phyloP scores from a whole-genome alignment of 805 yeast species.

The Ogataea wickerhamii region DNA sequence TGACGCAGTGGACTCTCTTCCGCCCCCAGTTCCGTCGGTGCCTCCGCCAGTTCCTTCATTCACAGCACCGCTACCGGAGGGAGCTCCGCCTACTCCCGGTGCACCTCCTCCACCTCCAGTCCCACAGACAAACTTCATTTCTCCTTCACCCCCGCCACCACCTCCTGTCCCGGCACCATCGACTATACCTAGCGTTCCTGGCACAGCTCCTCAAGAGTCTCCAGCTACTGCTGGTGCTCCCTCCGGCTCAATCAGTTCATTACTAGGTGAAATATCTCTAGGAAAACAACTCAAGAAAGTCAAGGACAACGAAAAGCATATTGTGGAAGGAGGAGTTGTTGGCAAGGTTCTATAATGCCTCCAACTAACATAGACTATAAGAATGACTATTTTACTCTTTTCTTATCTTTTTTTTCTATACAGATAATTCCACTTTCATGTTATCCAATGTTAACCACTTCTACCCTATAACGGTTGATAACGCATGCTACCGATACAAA shows the following conservation, averaged over 20 bases:
- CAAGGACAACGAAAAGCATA: slow-evolving; percentile 42
- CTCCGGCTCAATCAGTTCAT: slow-evolving; percentile 30
- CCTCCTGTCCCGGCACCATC: slow-evolving; percentile 35
- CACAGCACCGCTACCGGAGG: slow-evolving; percentile 5
- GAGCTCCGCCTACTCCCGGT: slow-evolving; percentile 26
- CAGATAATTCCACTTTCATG: background rate
- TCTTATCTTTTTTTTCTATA: slow-evolving; percentile 2
- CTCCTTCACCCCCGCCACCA: slow-evolving; percentile 26
- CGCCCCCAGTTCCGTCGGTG: slow-evolving; percentile 18
- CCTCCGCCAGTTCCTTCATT: slow-evolving; percentile 18
- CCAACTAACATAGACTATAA: background rate
- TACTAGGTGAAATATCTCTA: slow-evolving; percentile 54
- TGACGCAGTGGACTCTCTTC: slow-evolving; percentile 2
- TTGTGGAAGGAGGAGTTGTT: slow-evolving; percentile 43
- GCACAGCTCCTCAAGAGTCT: slow-evolving; percentile 21
- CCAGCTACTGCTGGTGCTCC: slow-evolving; percentile 34
- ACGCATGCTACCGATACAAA: background rate
- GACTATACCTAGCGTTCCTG: slow-evolving; percentile 38
- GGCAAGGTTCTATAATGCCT: slow-evolving; percentile 43
- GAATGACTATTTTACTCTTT: no score
- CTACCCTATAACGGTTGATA: no score
- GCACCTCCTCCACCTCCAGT: slow-evolving; percentile 25
- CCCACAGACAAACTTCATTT: slow-evolving; percentile 3
- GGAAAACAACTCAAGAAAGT: slow-evolving; percentile 54
- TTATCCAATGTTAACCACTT: no score